Conservation (phyloP, 129 eudicot species). For the Centaurea solstitialis region DNA sequence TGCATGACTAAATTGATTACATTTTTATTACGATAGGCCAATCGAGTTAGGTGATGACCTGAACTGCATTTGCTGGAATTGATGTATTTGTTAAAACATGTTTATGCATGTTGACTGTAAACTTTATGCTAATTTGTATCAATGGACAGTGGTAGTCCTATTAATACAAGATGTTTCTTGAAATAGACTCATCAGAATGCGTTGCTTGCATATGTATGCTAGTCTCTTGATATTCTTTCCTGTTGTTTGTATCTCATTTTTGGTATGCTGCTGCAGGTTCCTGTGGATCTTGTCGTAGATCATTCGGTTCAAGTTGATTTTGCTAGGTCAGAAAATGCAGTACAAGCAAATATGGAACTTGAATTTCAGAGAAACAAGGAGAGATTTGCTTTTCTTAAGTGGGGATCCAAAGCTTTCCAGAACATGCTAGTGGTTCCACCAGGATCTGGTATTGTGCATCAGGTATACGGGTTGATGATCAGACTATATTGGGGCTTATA, state of each 20-base stretch:
- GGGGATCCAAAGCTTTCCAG: slow-evolving; percentile 98
- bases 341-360: slow-evolving; percentile 89
- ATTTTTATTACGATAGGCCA: neutral
- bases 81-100: neutral
- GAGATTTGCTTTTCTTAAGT: slow-evolving; percentile 92
- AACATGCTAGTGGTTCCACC: slow-evolving; percentile 99
- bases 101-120: neutral
- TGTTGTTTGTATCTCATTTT: slow-evolving; percentile 19
- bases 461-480: slow-evolving; percentile 45
- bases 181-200: slow-evolving; percentile 1
- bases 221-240: neutral
- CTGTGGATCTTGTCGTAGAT: slow-evolving; percentile 96
- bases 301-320: slow-evolving; percentile 99
- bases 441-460: slow-evolving; percentile 99
- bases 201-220: neutral
- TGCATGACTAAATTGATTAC: slow-evolving; percentile 2
- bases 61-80: neutral
- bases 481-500: neutral
- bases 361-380: slow-evolving; percentile 93
- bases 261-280: slow-evolving; percentile 59
- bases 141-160: neutral
- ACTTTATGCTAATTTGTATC: neutral
- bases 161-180: slow-evolving; percentile 2
- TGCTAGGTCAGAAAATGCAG: slow-evolving; percentile 92
- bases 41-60: neutral